Evolutionary conservation across 306 rosid genomes (phyloP).

Genomic region (Cotoneaster glaucophyllus): DNA sequence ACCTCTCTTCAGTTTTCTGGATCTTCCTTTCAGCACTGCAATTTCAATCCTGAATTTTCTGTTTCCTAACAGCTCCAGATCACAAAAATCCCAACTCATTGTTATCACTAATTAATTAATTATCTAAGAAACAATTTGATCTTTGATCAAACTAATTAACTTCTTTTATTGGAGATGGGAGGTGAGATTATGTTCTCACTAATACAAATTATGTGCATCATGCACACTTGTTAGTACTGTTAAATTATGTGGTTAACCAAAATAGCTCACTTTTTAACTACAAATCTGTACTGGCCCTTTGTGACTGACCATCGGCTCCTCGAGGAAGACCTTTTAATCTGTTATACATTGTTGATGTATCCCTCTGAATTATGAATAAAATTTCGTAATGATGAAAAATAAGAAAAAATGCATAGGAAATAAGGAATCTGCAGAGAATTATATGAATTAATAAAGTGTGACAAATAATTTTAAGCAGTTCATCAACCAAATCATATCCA

Average conservation of each 20-base stretch:
- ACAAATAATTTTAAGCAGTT: background rate
- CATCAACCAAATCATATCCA: background rate
- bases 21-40: background rate
- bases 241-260: background rate
- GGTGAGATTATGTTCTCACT: background rate
- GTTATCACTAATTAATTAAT: background rate
- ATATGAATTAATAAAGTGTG: background rate
- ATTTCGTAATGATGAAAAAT: background rate
- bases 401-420: background rate
- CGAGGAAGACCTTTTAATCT: too few relatives aligned
- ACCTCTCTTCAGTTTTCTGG: background rate
- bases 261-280: background rate
- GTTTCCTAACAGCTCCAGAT: too few relatives aligned
- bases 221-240: background rate
- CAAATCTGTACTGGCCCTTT: background rate
- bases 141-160: background rate
- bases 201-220: background rate
- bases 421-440: background rate
- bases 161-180: too few relatives aligned
- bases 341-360: background rate
- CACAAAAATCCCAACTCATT: background rate
- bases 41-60: background rate
- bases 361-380: background rate
- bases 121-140: too few relatives aligned
- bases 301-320: too few relatives aligned